These are phyloP conservation scores for Erysimum cheiranthoides DNA, from an alignment of 345 rosid species.

Conservation along the genomic window DNA sequence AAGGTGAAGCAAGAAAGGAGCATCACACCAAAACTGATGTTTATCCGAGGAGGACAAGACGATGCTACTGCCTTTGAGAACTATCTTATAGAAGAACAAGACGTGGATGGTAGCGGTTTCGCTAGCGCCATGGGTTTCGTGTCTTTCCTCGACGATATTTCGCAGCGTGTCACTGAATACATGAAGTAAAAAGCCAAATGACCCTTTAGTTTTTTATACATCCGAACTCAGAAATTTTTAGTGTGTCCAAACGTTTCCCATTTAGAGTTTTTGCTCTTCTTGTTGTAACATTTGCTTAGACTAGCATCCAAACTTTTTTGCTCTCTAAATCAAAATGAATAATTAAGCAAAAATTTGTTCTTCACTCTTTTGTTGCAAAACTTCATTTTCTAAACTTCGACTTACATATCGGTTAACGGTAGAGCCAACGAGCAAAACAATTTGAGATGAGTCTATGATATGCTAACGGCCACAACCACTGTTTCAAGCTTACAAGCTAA, in stretches of 20 bases:
- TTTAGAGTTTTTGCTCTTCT: slow-evolving; percentile 24
- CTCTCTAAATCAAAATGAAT: slow-evolving; percentile 3
- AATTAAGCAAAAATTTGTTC: slow-evolving; percentile 11
- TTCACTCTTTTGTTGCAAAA: neutral
- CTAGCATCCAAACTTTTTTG: slow-evolving; percentile 10
- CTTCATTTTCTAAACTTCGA: neutral
- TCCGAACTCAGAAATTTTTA: neutral
- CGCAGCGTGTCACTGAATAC: slow-evolving; percentile 81
- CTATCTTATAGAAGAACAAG: slow-evolving; percentile 96
- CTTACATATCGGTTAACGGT: neutral
- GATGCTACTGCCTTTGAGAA: slow-evolving; percentile 86
- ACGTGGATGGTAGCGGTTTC: slow-evolving; percentile 86
- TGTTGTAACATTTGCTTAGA: slow-evolving; percentile 39
- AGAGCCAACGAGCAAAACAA: neutral
- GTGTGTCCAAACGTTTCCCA: neutral
- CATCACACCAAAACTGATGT: slow-evolving; percentile 83
- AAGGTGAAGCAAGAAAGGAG: slow-evolving; percentile 88
- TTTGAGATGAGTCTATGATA: neutral
- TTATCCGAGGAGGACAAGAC: slow-evolving; percentile 82
- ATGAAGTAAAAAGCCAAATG: slow-evolving; percentile 57
- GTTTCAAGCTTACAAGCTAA: slow-evolving; percentile 6
- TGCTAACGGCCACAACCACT: slow-evolving; percentile 1
- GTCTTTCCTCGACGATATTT: slow-evolving; percentile 86
- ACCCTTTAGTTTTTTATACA: slow-evolving; percentile 4
- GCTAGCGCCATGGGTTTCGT: slow-evolving; percentile 91